These are phyloP conservation scores for Fraxinus floribunda DNA, from an alignment of 305 asterid genomes.

Conservation along the genomic window DNA sequence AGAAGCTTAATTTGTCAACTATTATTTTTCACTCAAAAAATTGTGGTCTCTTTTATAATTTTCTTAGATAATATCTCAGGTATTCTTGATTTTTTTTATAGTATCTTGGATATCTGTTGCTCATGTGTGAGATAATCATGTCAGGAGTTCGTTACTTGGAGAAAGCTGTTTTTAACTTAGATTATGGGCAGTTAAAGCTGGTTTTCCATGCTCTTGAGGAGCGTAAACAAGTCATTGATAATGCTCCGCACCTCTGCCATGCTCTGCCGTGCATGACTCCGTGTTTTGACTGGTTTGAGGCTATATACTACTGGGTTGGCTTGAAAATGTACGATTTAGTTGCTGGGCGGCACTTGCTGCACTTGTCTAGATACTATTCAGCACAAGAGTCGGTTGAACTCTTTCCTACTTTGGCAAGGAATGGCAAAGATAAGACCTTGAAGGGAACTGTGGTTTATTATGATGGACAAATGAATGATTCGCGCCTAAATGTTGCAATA, in stretches of 20 bases:
- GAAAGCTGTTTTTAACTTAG: constrained; percentile 90
- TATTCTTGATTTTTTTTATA: not conserved
- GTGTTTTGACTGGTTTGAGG: constrained; percentile 93
- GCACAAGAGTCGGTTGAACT: constrained; percentile 83
- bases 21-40: not conserved
- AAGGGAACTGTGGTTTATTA: constrained; percentile 98
- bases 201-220: constrained; percentile 93
- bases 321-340: constrained; percentile 94
- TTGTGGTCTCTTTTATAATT: not conserved
- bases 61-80: not conserved
- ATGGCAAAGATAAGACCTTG: constrained; percentile 70
- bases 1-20: not conserved
- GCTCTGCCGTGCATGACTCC: constrained; percentile 99
- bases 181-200: constrained; percentile 85
- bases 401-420: constrained; percentile 83
- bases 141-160: constrained; percentile 98
- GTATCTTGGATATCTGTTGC: constrained; percentile 15
- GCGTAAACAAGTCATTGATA: constrained; percentile 88
- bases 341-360: constrained; percentile 80
- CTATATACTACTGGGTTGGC: constrained; percentile 86
- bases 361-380: constrained; percentile 88
- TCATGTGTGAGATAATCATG: constrained; percentile 22
- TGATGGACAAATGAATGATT: constrained; percentile 98
- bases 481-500: constrained; percentile 80
- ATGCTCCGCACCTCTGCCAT: constrained; percentile 94